These are phyloP conservation scores for Nitzschia sp. DNA, from an alignment of 108 stramenopile species.

Conservation along the genomic window DNA sequence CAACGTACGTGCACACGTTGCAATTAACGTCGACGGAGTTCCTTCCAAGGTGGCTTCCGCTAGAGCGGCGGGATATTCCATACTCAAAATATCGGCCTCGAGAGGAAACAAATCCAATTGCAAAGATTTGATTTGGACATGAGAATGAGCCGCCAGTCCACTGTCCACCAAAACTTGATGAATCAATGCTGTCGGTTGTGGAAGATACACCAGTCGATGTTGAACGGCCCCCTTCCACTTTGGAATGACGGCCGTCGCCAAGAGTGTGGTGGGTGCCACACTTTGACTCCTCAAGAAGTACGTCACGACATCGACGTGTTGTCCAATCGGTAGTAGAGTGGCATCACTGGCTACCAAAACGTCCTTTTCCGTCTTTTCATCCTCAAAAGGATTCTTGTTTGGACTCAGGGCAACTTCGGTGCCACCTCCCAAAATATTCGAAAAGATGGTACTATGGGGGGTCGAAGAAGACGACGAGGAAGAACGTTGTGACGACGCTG, in stretches of 20 bases:
- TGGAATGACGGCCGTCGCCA: conserved; percentile 1
- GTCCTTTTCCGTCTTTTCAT: background rate
- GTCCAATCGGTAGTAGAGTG: background rate
- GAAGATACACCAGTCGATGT: conserved; percentile 59
- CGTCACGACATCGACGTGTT: conserved; percentile 52
- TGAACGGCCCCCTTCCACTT: conserved; percentile 12
- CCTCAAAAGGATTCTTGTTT: background rate
- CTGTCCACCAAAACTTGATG: conserved; percentile 28
- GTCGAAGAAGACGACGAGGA: background rate
- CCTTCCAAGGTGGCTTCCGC: conserved; percentile 57
- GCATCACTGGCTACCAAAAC: background rate
- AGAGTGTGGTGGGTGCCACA: conserved; percentile 30
- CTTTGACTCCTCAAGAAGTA: conserved; percentile 47
- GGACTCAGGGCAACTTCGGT: background rate
- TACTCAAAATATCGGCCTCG: conserved; percentile 46
- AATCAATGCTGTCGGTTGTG: conserved; percentile 48
- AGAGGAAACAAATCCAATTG: conserved; percentile 60
- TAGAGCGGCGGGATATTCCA: conserved; percentile 46
- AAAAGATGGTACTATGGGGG: background rate
- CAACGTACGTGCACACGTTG: conserved; percentile 66
- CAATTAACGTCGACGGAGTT: conserved; percentile 60
- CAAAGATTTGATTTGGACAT: conserved; percentile 42
- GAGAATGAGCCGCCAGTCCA: conserved; percentile 13
- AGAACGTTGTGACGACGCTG: background rate
- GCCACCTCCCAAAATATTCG: background rate